Base-by-base conservation (phyloP, 73 alveolate species). In the Durusdinium trenchii region DNA sequence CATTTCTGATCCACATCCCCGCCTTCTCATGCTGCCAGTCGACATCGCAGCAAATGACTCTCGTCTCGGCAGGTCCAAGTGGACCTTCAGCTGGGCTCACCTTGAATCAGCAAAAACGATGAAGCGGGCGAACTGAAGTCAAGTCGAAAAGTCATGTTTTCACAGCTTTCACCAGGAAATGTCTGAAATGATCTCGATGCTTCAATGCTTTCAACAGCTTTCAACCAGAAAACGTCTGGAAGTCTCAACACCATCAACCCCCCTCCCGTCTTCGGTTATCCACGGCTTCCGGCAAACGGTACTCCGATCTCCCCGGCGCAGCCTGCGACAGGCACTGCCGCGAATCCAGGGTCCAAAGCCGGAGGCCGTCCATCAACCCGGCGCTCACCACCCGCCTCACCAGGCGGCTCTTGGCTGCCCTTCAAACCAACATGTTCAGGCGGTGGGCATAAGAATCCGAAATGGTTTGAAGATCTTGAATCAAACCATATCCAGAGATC, bases 281-380 rank as follows among this genome's bases (percentile, higher is more conserved):
- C 64, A 54, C 28, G 28, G 64, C 64, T 20, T 20, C 64, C 64
- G 64, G 20, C n/a, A n/a, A n/a, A n/a, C n/a, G n/a, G n/a, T n/a
- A n/a, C n/a, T n/a, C n/a, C n/a, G n/a, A n/a, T n/a, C n/a, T n/a
- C n/a, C n/a, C 73, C 73, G 73, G 18, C 85, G 54, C 3, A 71
- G 10, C 12, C n/a, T 48, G 76, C 94, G 48, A 51, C n/a, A 84
- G 76, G 23, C 76, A 48, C 51, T 84, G 94, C 32, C 94, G 94
- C 9, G 94, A 84, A 61, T 84, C 73, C 76, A 84, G 51, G 26
- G 76, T 84, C 94, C 94, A 84, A 38, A 84, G 36, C 76, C 94
- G 94, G 12, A 84, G 94, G 76, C 94, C 94, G 38, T 84, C 94
- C 94, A 84, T 84, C 94, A 84, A 84, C 51, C 94, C 94, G 51